phyloP scores from a whole-genome alignment of 345 rosid genomes.

The Salix viminalis region DNA sequence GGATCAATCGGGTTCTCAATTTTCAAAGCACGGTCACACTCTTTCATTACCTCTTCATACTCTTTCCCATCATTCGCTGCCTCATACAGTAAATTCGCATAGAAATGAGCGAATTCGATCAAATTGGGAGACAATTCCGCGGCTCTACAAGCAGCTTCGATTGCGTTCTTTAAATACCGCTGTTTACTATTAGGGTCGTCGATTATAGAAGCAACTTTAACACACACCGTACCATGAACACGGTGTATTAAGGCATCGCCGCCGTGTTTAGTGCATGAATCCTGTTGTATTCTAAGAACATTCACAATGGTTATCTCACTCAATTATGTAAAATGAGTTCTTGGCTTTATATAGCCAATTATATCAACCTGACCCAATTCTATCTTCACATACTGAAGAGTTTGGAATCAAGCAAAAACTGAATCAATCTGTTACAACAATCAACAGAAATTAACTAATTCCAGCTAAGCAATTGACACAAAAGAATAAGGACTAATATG shows the following conservation, averaged over 20 bases:
- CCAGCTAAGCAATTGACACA: too few species aligned
- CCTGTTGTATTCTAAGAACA: too few species aligned
- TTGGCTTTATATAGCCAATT: too few species aligned
- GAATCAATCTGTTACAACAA: too few species aligned
- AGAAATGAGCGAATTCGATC: constrained; percentile 76
- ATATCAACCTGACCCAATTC: too few species aligned
- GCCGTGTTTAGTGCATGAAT: constrained; percentile 50
- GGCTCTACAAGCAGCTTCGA: constrained; percentile 69
- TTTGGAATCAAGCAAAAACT: too few species aligned
- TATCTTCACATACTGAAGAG: too few species aligned
- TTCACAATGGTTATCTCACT: too few species aligned
- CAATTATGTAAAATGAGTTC: too few species aligned
- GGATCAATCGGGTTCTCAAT: constrained; percentile 80
- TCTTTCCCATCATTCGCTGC: constrained; percentile 76
- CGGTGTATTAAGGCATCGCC: constrained; percentile 60
- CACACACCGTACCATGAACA: constrained; percentile 76
- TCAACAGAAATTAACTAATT: too few species aligned
- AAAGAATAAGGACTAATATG: too few species aligned
- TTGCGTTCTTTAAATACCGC: constrained; percentile 58
- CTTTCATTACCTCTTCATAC: constrained; percentile 75
- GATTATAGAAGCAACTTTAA: constrained; percentile 67
- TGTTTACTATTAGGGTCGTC: constrained; percentile 73
- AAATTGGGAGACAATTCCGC: constrained; percentile 72
- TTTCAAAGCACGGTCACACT: constrained; percentile 78
- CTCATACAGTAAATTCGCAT: constrained; percentile 77